A percentile compares a stretch with the other conserved stretches of the same genome.
phyloP scores from a whole-genome alignment of 345 rosid genomes.

The Punica granatum region DNA sequence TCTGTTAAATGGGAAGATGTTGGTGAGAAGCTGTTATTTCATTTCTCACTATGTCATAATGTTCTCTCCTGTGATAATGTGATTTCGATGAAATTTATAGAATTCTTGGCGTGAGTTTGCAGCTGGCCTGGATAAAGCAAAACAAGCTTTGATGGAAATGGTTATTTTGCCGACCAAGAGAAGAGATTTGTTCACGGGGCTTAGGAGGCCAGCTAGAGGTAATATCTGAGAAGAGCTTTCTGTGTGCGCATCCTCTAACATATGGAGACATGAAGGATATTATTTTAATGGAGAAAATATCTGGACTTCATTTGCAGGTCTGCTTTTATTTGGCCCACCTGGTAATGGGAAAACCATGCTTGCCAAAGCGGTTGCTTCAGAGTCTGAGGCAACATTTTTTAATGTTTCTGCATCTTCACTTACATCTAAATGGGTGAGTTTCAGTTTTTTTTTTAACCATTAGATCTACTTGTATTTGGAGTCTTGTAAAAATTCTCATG shows the following conservation, averaged over 20 bases:
- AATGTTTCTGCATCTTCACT: conserved; percentile 93
- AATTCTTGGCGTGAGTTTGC: conserved; percentile 19
- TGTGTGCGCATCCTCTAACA: neutral
- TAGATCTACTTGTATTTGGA: conserved; percentile 5
- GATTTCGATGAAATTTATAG: neutral
- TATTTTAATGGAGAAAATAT: neutral
- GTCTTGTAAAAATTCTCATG: neutral
- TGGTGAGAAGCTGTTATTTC: conserved; percentile 37
- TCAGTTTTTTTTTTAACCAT: conserved; percentile 4
- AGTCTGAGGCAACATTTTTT: conserved; percentile 92
- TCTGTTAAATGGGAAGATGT: conserved; percentile 97
- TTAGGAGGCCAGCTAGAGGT: conserved; percentile 95
- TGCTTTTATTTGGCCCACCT: conserved; percentile 98
- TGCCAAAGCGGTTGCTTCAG: conserved; percentile 97
- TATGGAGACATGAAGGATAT: neutral
- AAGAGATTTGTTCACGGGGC: conserved; percentile 92
- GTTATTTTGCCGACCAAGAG: conserved; percentile 90
- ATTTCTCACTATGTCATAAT: neutral
- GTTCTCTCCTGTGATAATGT: neutral
- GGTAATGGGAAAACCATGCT: conserved; percentile 99
- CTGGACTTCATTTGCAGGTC: conserved; percentile 37
- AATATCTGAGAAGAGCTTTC: conserved; percentile 6
- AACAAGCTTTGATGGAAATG: conserved; percentile 93
- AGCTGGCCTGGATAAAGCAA: conserved; percentile 98
- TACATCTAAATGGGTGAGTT: conserved; percentile 89